Conservation (phyloP, 805 yeast species). For the Candida methanosorbosa region DNA sequence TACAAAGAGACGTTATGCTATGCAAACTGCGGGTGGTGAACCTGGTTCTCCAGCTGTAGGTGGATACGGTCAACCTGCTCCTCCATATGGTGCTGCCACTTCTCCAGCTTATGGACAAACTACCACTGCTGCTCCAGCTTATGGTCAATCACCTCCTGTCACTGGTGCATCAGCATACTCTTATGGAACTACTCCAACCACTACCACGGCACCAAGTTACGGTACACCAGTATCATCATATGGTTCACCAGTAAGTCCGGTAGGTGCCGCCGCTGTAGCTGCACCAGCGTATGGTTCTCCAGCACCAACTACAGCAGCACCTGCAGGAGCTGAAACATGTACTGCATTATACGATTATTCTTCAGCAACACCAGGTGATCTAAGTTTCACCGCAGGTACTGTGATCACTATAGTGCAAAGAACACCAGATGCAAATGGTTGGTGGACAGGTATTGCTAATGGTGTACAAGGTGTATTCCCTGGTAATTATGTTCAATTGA, state of each 20-base stretch:
- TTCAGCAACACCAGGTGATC: constrained; percentile 91
- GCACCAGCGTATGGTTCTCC: constrained; percentile 17
- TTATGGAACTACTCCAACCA: constrained; percentile 3
- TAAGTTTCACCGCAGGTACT: constrained; percentile 82
- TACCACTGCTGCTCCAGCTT: constrained; percentile 24
- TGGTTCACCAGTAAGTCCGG: too few species aligned
- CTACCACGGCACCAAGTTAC: constrained; percentile 1
- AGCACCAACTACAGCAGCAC: constrained; percentile 25
- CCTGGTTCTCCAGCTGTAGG: constrained; percentile 28
- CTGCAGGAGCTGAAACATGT: constrained; percentile 50
- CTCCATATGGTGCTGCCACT: constrained; percentile 20
- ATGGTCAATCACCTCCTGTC: constrained; percentile 16
- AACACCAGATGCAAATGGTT: constrained; percentile 79
- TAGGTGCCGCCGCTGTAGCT: constrained; percentile 17
- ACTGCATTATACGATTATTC: constrained; percentile 87
- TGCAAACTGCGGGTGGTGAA: constrained; percentile 29
- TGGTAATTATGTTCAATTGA: constrained; percentile 87
- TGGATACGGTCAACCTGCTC: constrained; percentile 23
- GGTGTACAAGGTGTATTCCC: constrained; percentile 92
- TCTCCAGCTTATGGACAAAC: constrained; percentile 12
- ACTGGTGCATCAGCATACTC: constrained; percentile 10
- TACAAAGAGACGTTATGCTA: constrained; percentile 66
- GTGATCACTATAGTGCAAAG: constrained; percentile 75
- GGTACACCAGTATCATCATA: constrained; percentile 1
- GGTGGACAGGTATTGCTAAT: constrained; percentile 93